A percentile compares a stretch with the other conserved stretches of the same genome.
Conservation (phyloP, 352 stramenopile genomes). For the Phytophthora cryptogea region DNA sequence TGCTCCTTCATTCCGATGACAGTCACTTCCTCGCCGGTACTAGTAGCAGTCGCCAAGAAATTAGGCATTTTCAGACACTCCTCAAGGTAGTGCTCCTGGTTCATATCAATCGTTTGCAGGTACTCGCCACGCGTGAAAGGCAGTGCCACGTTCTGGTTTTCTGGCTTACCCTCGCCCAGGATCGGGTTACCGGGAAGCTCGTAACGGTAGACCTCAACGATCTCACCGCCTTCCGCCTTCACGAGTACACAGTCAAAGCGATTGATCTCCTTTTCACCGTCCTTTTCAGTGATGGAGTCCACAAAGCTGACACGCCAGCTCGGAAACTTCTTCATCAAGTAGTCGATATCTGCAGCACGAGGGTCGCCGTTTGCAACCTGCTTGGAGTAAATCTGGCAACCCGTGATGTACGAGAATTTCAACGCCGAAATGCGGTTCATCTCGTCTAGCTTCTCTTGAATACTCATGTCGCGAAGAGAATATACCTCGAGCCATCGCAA, state of each 20-base stretch:
- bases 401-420: slow-evolving; percentile 91
- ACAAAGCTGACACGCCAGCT: slow-evolving; percentile 91
- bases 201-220: slow-evolving; percentile 89
- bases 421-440: slow-evolving; percentile 87
- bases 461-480: slow-evolving; percentile 57
- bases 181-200: slow-evolving; percentile 89
- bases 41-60: slow-evolving; percentile 74
- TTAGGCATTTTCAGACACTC: slow-evolving; percentile 90
- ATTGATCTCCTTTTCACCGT: slow-evolving; percentile 36
- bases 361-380: slow-evolving; percentile 76
- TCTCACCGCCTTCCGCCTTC: slow-evolving; percentile 78
- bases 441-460: slow-evolving; percentile 73
- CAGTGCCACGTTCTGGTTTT: slow-evolving; percentile 90
- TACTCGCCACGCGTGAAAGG: slow-evolving; percentile 88
- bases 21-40: slow-evolving; percentile 67
- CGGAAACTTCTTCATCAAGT: slow-evolving; percentile 87
- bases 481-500: slow-evolving; percentile 86
- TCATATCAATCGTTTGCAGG: slow-evolving; percentile 92
- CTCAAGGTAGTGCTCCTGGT: slow-evolving; percentile 91
- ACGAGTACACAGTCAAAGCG: slow-evolving; percentile 82
- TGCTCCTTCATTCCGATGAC: slow-evolving; percentile 91
- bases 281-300: slow-evolving; percentile 60
- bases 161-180: slow-evolving; percentile 85
- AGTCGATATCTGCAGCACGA: slow-evolving; percentile 89
- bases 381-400: slow-evolving; percentile 88